Evolutionary conservation across 345 rosid genomes (phyloP).

Genomic region (Melaleuca quinquenervia): DNA sequence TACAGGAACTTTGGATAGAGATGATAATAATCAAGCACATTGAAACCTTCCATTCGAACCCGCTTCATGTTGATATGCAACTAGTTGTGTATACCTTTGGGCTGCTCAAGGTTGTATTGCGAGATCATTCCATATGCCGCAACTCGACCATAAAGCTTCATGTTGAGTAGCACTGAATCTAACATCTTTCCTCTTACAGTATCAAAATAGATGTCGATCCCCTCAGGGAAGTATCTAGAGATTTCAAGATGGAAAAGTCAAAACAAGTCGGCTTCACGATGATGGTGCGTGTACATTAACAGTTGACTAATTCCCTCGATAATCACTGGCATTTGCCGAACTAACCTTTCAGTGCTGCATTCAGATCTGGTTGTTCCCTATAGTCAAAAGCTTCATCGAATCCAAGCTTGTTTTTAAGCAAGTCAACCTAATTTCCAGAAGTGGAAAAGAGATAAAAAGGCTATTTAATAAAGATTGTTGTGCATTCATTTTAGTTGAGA

Average conservation of each 20-base stretch:
- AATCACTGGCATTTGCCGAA: neutral
- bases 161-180: neutral
- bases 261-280: too few relatives aligned
- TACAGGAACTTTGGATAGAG: neutral
- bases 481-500: too few relatives aligned
- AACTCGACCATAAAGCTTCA: neutral
- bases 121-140: constrained; percentile 1
- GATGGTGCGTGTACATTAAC: too few relatives aligned
- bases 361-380: constrained; percentile 1
- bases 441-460: too few relatives aligned
- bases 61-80: neutral
- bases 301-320: neutral
- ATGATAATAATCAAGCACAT: neutral
- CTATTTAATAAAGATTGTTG: too few relatives aligned
- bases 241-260: too few relatives aligned
- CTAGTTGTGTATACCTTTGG: neutral
- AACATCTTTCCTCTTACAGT: constrained; percentile 3
- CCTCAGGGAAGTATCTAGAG: neutral
- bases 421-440: neutral
- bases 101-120: neutral
- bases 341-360: constrained; percentile 4
- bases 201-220: constrained; percentile 3
- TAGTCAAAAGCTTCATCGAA: constrained; percentile 2
- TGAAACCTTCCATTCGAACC: neutral
- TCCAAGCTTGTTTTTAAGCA: neutral